phyloP scores from a whole-genome alignment of 2,329 filamentous ascomycete genomes.

The Nemania bipapillata region DNA sequence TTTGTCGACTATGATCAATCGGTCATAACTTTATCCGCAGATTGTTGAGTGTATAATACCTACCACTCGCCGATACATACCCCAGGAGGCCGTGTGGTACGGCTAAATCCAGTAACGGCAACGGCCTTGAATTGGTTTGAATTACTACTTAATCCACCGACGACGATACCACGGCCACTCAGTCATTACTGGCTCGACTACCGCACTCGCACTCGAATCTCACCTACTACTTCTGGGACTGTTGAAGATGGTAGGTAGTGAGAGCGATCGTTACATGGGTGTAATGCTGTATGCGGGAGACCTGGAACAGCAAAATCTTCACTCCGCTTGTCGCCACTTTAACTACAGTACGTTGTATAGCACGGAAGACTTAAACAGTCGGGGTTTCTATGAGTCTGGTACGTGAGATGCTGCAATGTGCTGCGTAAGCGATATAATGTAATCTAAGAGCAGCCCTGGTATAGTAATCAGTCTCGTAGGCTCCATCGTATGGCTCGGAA shows the following conservation, averaged over 20 bases:
- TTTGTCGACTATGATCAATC: too few species aligned
- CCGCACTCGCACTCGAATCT: neutral
- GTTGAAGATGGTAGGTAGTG: neutral
- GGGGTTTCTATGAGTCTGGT: conserved; percentile 1
- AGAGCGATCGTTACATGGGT: neutral
- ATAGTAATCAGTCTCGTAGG: conserved; percentile 21
- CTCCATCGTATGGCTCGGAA: neutral
- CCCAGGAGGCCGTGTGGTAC: conserved; percentile 21
- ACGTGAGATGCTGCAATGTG: conserved; percentile 11
- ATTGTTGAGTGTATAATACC: too few species aligned
- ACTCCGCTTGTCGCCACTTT: conserved; percentile 13
- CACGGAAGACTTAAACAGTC: neutral
- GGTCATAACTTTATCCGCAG: too few species aligned
- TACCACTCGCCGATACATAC: conserved; percentile 3
- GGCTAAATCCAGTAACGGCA: conserved; percentile 28
- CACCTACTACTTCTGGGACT: conserved; percentile 9
- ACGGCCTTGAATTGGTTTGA: neutral
- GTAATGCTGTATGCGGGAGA: neutral
- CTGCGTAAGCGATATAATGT: conserved; percentile 17
- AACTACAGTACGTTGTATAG: neutral
- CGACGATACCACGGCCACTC: neutral
- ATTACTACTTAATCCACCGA: neutral
- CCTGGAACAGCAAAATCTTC: neutral
- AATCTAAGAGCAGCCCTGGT: neutral
- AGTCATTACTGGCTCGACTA: conserved; percentile 5